These are phyloP conservation scores for Rubroboletus satanas DNA, from an alignment of 768 basidiomycete genomes.

Conservation along the genomic window DNA sequence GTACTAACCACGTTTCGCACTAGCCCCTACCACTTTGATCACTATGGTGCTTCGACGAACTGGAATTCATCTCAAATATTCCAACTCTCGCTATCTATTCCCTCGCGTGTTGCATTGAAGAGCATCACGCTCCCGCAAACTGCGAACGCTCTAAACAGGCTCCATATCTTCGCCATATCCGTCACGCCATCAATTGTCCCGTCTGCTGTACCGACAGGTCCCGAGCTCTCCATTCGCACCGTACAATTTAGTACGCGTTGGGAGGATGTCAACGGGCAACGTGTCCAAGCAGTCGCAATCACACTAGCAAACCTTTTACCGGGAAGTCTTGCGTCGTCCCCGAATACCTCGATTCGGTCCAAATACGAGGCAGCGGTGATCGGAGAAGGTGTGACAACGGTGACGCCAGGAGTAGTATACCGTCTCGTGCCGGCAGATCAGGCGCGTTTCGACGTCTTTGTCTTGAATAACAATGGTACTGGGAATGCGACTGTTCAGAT, in stretches of 20 bases:
- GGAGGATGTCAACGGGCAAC: conserved; percentile 36
- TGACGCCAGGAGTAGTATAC: conserved; percentile 37
- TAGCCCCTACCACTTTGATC: conserved; percentile 46
- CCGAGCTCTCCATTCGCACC: conserved; percentile 38
- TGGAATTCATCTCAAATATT: conserved; percentile 43
- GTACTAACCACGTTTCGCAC: neutral
- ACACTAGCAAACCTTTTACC: conserved; percentile 51
- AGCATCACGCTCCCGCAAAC: conserved; percentile 46
- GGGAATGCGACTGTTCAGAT: conserved; percentile 33
- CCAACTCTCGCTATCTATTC: conserved; percentile 43
- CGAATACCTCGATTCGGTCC: conserved; percentile 31
- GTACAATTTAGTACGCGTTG: conserved; percentile 46
- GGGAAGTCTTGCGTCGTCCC: conserved; percentile 21
- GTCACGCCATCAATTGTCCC: conserved; percentile 34
- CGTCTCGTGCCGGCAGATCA: conserved; percentile 53
- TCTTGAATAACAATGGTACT: conserved; percentile 32
- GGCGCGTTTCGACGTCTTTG: conserved; percentile 44
- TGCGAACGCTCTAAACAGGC: conserved; percentile 27
- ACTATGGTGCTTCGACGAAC: conserved; percentile 32
- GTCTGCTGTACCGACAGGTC: conserved; percentile 18
- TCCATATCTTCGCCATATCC: conserved; percentile 43
- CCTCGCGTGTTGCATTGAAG: conserved; percentile 38
- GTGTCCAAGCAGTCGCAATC: conserved; percentile 48
- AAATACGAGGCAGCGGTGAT: conserved; percentile 36
- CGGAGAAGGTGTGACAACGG: conserved; percentile 40